Conservation (phyloP, 2,329 filamentous ascomycete species). For the Botrytis fragariae region DNA sequence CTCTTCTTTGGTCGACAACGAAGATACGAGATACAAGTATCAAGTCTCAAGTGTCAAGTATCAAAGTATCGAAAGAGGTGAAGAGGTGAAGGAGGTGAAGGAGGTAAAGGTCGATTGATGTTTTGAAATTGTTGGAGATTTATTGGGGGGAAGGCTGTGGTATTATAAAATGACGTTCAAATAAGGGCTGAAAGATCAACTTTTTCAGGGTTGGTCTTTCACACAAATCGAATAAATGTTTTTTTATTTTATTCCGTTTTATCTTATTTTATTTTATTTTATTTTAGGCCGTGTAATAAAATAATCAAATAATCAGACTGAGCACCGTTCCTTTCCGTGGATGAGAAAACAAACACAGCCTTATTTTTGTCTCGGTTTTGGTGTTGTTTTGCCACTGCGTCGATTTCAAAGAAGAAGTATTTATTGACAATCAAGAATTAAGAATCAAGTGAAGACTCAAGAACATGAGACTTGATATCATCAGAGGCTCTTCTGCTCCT, state of each 20-base stretch:
- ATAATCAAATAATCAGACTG: not conserved
- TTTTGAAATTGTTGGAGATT: not conserved
- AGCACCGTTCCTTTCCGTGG: not conserved
- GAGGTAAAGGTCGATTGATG: not conserved
- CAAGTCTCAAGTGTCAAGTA: not conserved
- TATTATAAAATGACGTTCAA: constrained; percentile 12
- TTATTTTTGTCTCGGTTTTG: not conserved
- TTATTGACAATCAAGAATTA: not conserved
- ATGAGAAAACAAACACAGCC: not conserved
- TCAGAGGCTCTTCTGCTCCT: not conserved
- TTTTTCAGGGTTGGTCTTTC: not conserved
- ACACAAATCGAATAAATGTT: not conserved
- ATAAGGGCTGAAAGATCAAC: not conserved
- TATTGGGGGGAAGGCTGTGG: not conserved
- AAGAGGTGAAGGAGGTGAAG: not conserved
- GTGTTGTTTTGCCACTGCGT: not conserved
- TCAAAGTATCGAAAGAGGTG: not conserved
- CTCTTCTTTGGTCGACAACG: not conserved
- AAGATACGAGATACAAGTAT: no score
- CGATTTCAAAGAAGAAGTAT: not conserved
- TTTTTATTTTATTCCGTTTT: no score
- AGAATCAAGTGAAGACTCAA: no score
- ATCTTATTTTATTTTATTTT: no score
- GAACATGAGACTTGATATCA: no score
- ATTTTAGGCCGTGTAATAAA: no score